Base-by-base conservation (phyloP, 257 asterid genomes). In the Fraxinus pennsylvanica region DNA sequence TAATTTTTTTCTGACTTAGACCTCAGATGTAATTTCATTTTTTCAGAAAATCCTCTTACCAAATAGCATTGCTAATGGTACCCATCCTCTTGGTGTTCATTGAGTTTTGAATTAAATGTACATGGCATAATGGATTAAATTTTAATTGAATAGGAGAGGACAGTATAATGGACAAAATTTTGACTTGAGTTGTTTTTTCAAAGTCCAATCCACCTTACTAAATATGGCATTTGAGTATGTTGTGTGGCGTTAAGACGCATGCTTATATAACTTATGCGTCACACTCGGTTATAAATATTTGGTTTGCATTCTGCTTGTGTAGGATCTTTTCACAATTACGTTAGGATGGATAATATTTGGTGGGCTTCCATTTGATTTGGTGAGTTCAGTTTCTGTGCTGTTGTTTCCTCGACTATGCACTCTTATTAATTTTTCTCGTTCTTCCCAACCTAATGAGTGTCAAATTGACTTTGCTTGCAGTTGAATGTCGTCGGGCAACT, bases 261-360 rank as follows among this genome's bases (percentile, higher is more conserved):
- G 19, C 35, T 72, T 35, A 27, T 22, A 14, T 79, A 25, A 12
- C 65, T 9, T 68, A 39, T 66, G 21, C 65, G 36, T 43, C 15
- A 39, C 35, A 36, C 50, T 79, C 61, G 47, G 29, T 71, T 41
- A 19, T 32, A 45, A 36, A 30, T 41, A 75, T 27, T 71, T 68
- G 54, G 65, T 63, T 21, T 3, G 7, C 29, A 10, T 77, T 22
- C 68, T 63, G 12, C 81, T 69, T 54, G 17, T 82, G 72, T 70
- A 95, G 99, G 99, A 95, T 84, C 79, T 92, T 52, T 91, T 95
- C 85, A 95, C 99, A n/a, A 87, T 95, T 72, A 1, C 86, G 6
- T 85, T 95, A 10, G 99, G 99, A 71, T 95, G 98, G 99, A 71
- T 86, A 63, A 74, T 92, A 54, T 95, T 95, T 73, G 99, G 99